A percentile compares a stretch with the other conserved stretches of the same genome.
Evolutionary conservation across 78 protist genomes (phyloP).

Genomic region (slime mould (Dictyostelium discoideum)): DNA sequence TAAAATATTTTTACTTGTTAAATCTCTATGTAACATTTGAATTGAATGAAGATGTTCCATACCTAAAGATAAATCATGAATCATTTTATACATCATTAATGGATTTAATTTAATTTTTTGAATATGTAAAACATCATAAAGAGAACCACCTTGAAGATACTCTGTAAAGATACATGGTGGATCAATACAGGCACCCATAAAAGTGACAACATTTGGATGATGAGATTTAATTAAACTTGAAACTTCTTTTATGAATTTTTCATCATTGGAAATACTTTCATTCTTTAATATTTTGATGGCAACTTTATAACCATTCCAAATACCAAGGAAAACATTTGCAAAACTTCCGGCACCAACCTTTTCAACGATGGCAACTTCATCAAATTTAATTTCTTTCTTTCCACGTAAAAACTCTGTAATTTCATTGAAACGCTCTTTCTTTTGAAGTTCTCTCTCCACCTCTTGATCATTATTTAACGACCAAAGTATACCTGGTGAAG

Average conservation of each 20-base stretch:
- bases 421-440: constrained; percentile 1
- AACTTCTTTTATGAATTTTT: constrained; percentile 50
- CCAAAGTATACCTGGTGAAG: constrained; percentile 42
- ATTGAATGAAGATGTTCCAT: constrained; percentile 24
- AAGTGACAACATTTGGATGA: constrained; percentile 17
- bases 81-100: constrained; percentile 15
- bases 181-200: constrained; percentile 5
- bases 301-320: constrained; percentile 8
- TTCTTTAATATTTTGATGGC: constrained; percentile 51
- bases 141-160: constrained; percentile 12
- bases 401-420: constrained; percentile 10
- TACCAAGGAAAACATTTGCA: constrained; percentile 44
- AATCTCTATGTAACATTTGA: constrained; percentile 22
- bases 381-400: constrained; percentile 5
- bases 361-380: constrained; percentile 16
- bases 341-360: constrained; percentile 46
- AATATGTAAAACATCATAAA: constrained; percentile 17
- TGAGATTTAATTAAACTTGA: constrained; percentile 27
- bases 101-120: constrained; percentile 22
- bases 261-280: constrained; percentile 5
- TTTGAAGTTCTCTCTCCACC: constrained; percentile 27
- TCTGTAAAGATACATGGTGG: constrained; percentile 24
- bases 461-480: constrained; percentile 36
- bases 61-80: constrained; percentile 14
- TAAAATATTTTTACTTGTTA: constrained; percentile 58